Evolutionary conservation across 352 stramenopile species (phyloP).

Genomic region (Peronospora belbahrii): DNA sequence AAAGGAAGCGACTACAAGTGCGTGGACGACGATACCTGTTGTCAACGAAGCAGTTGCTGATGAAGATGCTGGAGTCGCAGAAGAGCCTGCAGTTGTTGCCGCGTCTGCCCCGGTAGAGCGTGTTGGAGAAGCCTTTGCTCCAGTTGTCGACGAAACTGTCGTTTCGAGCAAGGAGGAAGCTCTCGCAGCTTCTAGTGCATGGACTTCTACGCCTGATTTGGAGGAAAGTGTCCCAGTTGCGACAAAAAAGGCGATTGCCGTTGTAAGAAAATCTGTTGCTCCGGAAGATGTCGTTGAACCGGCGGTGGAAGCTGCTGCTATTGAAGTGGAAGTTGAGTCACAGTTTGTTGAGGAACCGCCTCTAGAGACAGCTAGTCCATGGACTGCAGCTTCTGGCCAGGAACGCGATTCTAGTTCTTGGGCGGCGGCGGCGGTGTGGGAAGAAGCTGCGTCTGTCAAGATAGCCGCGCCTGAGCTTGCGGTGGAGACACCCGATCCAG

Average conservation of each 20-base stretch:
- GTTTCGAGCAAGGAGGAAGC: constrained; percentile 7
- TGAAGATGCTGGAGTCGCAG: background rate
- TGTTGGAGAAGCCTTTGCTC: background rate
- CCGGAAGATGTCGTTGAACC: constrained; percentile 12
- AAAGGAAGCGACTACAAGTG: constrained; percentile 6
- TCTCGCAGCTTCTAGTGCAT: constrained; percentile 21
- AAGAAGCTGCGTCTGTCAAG: constrained; percentile 8
- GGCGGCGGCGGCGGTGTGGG: constrained; percentile 9
- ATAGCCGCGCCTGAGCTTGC: constrained; percentile 2
- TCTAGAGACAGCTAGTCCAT: constrained; percentile 11
- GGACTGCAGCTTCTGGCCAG: constrained; percentile 27
- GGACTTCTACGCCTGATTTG: constrained; percentile 32
- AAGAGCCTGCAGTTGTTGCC: constrained; percentile 6
- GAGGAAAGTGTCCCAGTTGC: constrained; percentile 15
- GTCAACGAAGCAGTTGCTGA: background rate
- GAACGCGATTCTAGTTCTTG: constrained; percentile 10
- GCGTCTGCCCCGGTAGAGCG: constrained; percentile 1
- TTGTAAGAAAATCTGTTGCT: constrained; percentile 9
- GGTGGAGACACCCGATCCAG: constrained; percentile 3
- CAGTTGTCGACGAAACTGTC: constrained; percentile 12
- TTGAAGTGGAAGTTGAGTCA: constrained; percentile 4
- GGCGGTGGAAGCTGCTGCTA: constrained; percentile 10
- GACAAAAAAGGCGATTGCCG: constrained; percentile 14
- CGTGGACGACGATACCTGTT: constrained; percentile 11
- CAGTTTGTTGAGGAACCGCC: background rate